Evolutionary conservation across 768 basidiomycete species (phyloP), one percentile per base, ranked within the genome.

Genomic region (Leccinum rimulosum): DNA sequence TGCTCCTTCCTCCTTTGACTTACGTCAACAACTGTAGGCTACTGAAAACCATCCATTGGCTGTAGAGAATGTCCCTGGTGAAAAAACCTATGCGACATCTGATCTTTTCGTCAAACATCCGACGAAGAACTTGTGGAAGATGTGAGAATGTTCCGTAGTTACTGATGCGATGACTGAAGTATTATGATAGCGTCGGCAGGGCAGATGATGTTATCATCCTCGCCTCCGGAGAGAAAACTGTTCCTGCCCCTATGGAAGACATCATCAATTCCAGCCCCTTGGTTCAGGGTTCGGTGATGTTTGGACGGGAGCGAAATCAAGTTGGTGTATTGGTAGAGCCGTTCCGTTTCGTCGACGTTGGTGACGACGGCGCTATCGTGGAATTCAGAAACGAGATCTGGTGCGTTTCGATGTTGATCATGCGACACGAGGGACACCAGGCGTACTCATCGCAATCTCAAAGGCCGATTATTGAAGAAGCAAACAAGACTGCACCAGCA

Each of bases 81-180:
- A 62, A 6, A 59, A 77, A 40, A 58, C 56, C 2, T 66, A 78
- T 54, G 77, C 75, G 0, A 80, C 77, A 1, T 74, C 75, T 0
- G 82, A 81, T 68, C 52, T 83, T 3, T 79, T 77, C 60, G 58
- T 74, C 10, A 73, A 67, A 22, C 82, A 83, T 61, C 81, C 82
- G 0, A 75, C 75, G 2, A 76, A 74, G 45, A 59, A 72, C 2
- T 6, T 77, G 31, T 83, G 79, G 77, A 79, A 73, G 62, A 73
- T 81, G 79, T 80, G 50, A 50, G 62, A 35, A 1, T 40, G 1
- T 19, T 28, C 14, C 7, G 19, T 25, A 15, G 30, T 49, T 14
- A 1, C 1, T 19, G 9, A 31, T 25, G 1, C 9, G 15, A 27
- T 36, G 17, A 40, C 30, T 40, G 17, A 59, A 28, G 9, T 25